Percentiles rank a stretch among this genome's conserved stretches.
phyloP scores from a whole-genome alignment of 2,329 filamentous ascomycete genomes.

The Fusarium oligoseptatum region DNA sequence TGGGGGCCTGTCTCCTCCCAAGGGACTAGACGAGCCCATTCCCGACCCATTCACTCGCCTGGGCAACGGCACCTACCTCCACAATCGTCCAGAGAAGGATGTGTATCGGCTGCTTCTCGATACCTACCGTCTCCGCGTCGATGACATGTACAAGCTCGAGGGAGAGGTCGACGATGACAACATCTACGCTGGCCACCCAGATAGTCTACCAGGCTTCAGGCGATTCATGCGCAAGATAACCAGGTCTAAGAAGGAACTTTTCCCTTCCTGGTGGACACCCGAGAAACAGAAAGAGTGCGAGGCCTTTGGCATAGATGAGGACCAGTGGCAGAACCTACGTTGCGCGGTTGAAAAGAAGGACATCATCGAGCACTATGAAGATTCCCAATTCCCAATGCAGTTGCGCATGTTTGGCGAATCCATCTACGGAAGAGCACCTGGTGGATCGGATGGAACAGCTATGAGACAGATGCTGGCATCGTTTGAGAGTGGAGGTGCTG shows the following conservation, averaged over 20 bases:
- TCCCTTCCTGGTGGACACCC: conserved; percentile 61
- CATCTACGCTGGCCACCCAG: conserved; percentile 46
- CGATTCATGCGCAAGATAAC: conserved; percentile 50
- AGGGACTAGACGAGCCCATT: background rate
- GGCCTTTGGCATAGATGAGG: conserved; percentile 47
- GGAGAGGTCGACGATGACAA: conserved; percentile 46
- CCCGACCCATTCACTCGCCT: background rate
- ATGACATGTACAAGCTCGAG: conserved; percentile 52
- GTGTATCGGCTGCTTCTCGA: conserved; percentile 62
- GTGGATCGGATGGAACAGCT: conserved; percentile 44
- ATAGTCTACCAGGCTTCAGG: conserved; percentile 50
- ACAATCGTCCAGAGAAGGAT: conserved; percentile 58
- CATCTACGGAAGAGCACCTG: conserved; percentile 51
- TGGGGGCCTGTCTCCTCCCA: background rate
- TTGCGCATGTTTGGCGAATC: conserved; percentile 62
- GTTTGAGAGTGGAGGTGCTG: conserved; percentile 33
- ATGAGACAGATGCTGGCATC: conserved; percentile 45
- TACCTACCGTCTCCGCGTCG: conserved; percentile 59
- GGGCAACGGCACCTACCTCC: conserved; percentile 42
- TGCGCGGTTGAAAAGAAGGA: conserved; percentile 50
- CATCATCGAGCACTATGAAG: conserved; percentile 59
- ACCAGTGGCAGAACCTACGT: conserved; percentile 44
- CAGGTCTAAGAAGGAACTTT: conserved; percentile 44
- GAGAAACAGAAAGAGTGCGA: conserved; percentile 56
- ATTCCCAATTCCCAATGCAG: conserved; percentile 62